Conservation (phyloP, 441 rosid genomes). For the Geranium incanum region DNA sequence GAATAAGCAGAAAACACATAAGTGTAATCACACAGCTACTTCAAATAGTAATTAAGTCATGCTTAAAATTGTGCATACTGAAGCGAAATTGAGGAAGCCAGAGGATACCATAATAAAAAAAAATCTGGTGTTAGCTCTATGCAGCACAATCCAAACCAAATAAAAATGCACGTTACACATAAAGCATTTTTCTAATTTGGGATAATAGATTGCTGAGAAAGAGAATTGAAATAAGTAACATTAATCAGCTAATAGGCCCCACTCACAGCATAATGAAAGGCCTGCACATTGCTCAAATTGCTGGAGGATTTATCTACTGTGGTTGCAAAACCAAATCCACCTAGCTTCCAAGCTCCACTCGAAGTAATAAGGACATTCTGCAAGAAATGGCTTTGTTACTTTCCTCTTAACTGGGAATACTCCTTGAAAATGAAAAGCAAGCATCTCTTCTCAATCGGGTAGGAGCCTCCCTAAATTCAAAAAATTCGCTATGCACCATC, state of each 20-base stretch:
- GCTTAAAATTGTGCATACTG: neutral
- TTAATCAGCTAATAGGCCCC: conserved; percentile 15
- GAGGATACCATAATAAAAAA: neutral
- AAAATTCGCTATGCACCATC: neutral
- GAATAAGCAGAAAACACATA: neutral
- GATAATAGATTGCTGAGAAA: neutral
- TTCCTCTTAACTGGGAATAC: too few species aligned
- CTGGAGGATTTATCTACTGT: conserved; percentile 52
- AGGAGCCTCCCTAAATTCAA: too few species aligned
- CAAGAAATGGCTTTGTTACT: conserved; percentile 11
- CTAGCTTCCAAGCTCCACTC: conserved; percentile 95
- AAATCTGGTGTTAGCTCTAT: neutral
- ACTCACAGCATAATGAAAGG: conserved; percentile 88
- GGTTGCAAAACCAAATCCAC: conserved; percentile 86
- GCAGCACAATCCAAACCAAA: conserved; percentile 20
- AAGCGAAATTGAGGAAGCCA: neutral
- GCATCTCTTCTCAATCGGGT: too few species aligned
- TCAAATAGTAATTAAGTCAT: neutral
- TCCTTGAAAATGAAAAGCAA: too few species aligned
- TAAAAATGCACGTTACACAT: neutral
- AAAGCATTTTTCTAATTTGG: conserved; percentile 1
- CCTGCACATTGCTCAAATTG: conserved; percentile 47
- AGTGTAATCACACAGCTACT: neutral
- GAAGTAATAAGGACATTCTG: conserved; percentile 87
- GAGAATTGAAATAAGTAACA: neutral